Base-by-base conservation (phyloP, 306 rosid genomes). In the Quercus aquifolioides region DNA sequence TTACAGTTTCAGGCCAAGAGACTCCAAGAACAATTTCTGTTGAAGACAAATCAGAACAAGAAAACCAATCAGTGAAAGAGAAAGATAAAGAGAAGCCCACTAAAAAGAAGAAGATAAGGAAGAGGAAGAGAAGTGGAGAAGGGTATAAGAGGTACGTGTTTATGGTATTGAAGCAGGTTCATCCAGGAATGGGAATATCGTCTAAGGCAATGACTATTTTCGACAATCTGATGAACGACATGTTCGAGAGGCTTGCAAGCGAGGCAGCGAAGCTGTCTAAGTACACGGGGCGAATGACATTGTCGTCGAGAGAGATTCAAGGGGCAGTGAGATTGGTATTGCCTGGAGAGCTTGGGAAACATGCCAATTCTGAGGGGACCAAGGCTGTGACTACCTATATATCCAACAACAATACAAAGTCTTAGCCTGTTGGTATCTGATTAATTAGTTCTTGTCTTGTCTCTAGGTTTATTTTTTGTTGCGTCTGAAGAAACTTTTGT, bases 151-250 rank as follows among this genome's bases (percentile, higher is more conserved):
- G 89, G 78, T 94, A 94, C 41, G 89, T 91, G 81, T 81, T 74
- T n/a, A 88, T 13, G 82, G 92, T 92, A 7, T 21, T 91, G 84
- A 92, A 91, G 75, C 94, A 90, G 65, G 97, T 94, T 55, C 99
- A 94, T 25, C 99, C 97, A 10, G 92, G 82, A 4, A 52, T 91
- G 87, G 94, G 88, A 4, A 82, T 91, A 18, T 88, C 97, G 3
- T 85, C 87, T 0, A 81, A 87, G 74, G 88, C 91, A 51, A 91
- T 91, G 97, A 79, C 82, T 2, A 28, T 88, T 28, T 19, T 94
- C 14, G 89, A 91, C 81, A 94, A 90, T 60, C 78, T 89, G 60
- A 92, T 94, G 97, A 78, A 69, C 60, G 99, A 94, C 84, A 90
- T 94, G 95, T 91, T 92, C 78, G 95, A 91, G 78, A 86, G 91